These are phyloP conservation scores for Leccinum sublutescens DNA, from an alignment of 768 basidiomycete species.

Conservation along the genomic window DNA sequence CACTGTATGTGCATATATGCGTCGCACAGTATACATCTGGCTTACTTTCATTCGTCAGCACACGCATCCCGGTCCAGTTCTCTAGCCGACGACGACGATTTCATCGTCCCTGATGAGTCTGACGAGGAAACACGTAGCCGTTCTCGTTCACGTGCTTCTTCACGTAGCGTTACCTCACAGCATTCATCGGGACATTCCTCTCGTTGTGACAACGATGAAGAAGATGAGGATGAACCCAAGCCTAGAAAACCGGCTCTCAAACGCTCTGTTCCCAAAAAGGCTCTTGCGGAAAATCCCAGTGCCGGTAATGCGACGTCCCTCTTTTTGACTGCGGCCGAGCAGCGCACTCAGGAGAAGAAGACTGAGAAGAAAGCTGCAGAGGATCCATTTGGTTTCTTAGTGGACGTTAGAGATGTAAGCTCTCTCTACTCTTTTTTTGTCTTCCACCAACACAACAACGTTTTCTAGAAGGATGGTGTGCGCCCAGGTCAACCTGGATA, in stretches of 20 bases:
- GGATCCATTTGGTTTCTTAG: constrained; percentile 71
- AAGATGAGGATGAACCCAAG: constrained; percentile 31
- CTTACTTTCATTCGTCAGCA: constrained; percentile 31
- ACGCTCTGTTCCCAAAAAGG: constrained; percentile 34
- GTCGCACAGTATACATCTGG: neutral
- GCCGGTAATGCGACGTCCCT: constrained; percentile 33
- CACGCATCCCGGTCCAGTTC: constrained; percentile 38
- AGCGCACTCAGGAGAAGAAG: constrained; percentile 71
- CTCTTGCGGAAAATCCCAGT: constrained; percentile 26
- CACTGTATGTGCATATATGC: constrained; percentile 38
- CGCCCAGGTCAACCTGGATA: constrained; percentile 81
- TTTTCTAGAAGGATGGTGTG: constrained; percentile 70
- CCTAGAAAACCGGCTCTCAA: constrained; percentile 37
- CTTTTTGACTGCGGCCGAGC: constrained; percentile 85
- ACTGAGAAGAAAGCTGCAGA: constrained; percentile 80
- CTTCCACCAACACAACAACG: neutral
- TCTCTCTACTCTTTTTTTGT: neutral
- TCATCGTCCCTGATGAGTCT: constrained; percentile 66
- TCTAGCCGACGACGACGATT: constrained; percentile 66
- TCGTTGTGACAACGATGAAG: constrained; percentile 41
- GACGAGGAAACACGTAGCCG: constrained; percentile 52
- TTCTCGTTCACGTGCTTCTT: constrained; percentile 52
- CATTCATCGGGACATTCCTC: constrained; percentile 35
- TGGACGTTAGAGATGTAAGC: constrained; percentile 68
- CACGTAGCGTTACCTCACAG: constrained; percentile 35